Evolutionary conservation across 495 filamentous ascomycete species (phyloP).

Genomic region (Podospora anserina): DNA sequence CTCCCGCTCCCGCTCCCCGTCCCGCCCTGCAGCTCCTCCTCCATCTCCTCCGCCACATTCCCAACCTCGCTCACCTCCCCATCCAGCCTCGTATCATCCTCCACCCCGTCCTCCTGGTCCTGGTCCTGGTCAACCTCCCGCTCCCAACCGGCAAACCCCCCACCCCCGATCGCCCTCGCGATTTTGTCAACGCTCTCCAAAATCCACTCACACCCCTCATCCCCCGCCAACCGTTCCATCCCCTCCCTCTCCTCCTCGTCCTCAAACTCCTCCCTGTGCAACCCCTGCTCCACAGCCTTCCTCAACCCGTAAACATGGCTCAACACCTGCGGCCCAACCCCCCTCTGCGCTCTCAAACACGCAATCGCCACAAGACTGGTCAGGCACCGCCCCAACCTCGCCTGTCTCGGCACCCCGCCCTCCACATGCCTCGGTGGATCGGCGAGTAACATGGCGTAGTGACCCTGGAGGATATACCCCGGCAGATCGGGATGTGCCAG

Average conservation of each 20-base stretch:
- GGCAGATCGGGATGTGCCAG: conserved; percentile 72
- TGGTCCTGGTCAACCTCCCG: conserved; percentile 15
- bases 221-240: conserved; percentile 53
- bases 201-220: conserved; percentile 72
- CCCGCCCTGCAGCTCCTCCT: neutral
- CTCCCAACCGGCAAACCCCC: conserved; percentile 58
- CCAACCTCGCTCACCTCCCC: neutral
- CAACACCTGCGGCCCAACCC: conserved; percentile 73
- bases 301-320: conserved; percentile 71
- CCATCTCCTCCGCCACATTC: neutral
- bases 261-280: conserved; percentile 44
- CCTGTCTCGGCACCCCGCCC: conserved; percentile 29
- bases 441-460: conserved; percentile 68
- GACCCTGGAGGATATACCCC: conserved; percentile 65
- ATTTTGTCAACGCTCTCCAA: conserved; percentile 66
- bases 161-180: conserved; percentile 58
- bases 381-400: conserved; percentile 48
- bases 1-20: neutral
- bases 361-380: conserved; percentile 68
- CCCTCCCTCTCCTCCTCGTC: conserved; percentile 24
- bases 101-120: conserved; percentile 2
- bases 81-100: conserved; percentile 14
- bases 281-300: conserved; percentile 68
- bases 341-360: conserved; percentile 68
- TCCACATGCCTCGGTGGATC: conserved; percentile 52